Evolutionary conservation across 768 basidiomycete species (phyloP).

Genomic region (Hygrocybe coccinea): DNA sequence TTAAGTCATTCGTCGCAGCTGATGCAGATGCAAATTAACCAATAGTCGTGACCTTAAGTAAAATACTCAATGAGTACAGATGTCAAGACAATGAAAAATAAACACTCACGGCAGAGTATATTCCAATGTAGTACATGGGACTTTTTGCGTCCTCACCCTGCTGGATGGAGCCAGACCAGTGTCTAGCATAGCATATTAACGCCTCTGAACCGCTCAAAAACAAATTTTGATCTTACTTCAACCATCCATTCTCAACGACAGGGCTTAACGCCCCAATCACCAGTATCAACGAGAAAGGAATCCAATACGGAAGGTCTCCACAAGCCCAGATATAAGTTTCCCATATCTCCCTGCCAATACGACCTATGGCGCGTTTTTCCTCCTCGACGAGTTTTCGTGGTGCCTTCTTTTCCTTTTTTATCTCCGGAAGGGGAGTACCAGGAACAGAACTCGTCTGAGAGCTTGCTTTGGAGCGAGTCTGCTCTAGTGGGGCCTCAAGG

Average conservation of each 20-base stretch:
- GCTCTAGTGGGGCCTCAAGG: slow-evolving; percentile 11
- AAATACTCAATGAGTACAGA: slow-evolving; percentile 4
- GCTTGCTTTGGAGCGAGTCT: background rate
- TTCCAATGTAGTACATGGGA: slow-evolving; percentile 57
- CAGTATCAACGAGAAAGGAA: slow-evolving; percentile 47
- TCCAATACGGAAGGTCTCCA: slow-evolving; percentile 54
- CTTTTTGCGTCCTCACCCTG: slow-evolving; percentile 37
- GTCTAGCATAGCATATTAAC: slow-evolving; percentile 26
- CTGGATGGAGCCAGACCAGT: slow-evolving; percentile 52
- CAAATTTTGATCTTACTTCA: slow-evolving; percentile 36
- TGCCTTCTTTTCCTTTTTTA: slow-evolving; percentile 45
- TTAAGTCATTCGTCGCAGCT: background rate
- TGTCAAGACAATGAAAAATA: slow-evolving; percentile 5
- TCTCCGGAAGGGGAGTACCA: slow-evolving; percentile 13
- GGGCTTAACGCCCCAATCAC: slow-evolving; percentile 57
- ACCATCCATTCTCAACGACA: slow-evolving; percentile 69
- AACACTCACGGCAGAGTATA: slow-evolving; percentile 66
- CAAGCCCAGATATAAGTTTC: slow-evolving; percentile 48
- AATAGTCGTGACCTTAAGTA: slow-evolving; percentile 28
- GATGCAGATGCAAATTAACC: slow-evolving; percentile 26
- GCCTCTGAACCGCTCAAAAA: background rate
- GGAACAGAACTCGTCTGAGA: slow-evolving; percentile 33
- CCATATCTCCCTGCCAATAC: slow-evolving; percentile 67
- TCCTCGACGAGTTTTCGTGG: slow-evolving; percentile 85
- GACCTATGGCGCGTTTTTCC: slow-evolving; percentile 70